Evolutionary conservation across 2,329 filamentous ascomycete species (phyloP).

Genomic region (Fusarium chuoi): DNA sequence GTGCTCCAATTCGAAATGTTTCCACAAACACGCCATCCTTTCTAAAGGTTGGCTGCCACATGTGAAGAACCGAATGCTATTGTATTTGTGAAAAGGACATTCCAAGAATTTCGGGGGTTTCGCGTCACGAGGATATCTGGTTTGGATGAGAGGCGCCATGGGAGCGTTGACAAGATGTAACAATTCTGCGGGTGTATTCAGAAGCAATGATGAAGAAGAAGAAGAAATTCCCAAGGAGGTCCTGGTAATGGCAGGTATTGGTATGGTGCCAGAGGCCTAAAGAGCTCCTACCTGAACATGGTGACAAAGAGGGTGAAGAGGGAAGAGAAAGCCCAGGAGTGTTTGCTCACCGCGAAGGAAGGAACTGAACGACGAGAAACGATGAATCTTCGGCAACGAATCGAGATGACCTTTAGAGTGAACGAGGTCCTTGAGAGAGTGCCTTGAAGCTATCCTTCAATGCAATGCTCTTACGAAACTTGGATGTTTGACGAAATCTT

Average conservation of each 20-base stretch:
- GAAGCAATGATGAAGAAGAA: neutral
- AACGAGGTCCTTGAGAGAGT: neutral
- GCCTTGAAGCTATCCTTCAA: fast-evolving
- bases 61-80: fast-evolving
- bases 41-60: neutral
- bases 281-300: neutral
- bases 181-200: neutral
- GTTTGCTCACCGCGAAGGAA: fast-evolving
- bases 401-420: neutral
- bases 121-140: fast-evolving
- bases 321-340: neutral
- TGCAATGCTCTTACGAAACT: no score
- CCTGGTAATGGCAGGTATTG: neutral
- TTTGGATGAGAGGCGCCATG: neutral
- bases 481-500: no score
- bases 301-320: neutral
- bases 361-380: neutral
- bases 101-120: neutral
- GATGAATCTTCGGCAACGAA: no score
- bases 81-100: neutral
- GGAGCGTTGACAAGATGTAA: fast-evolving
- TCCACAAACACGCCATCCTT: no score
- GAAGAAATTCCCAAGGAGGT: neutral
- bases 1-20: no score
- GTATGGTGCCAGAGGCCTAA: neutral